These are phyloP conservation scores for Calonectria henricotiae DNA, from an alignment of 2,329 filamentous ascomycete species.

Conservation along the genomic window DNA sequence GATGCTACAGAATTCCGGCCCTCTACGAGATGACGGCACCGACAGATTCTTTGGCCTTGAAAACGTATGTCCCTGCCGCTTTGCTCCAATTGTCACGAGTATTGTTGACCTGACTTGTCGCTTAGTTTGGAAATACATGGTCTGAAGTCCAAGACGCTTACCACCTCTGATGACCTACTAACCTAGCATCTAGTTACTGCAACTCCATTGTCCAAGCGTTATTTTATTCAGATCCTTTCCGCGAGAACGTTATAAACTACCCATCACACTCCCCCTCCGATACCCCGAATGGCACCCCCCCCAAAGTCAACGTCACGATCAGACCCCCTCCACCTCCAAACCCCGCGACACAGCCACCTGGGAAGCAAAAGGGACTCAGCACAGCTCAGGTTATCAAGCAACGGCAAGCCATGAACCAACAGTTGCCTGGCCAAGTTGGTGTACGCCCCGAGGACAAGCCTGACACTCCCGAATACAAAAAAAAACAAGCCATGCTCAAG, in stretches of 20 bases:
- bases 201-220: conserved; percentile 98
- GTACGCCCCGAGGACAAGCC: conserved; percentile 89
- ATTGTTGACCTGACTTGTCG: conserved; percentile 56
- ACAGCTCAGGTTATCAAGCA: conserved; percentile 73
- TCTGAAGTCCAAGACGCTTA: conserved; percentile 63
- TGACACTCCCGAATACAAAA: conserved; percentile 97
- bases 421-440: conserved; percentile 70
- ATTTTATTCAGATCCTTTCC: conserved; percentile 95
- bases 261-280: conserved; percentile 81
- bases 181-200: conserved; percentile 80
- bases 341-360: conserved; percentile 55
- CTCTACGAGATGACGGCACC: conserved; percentile 88
- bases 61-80: conserved; percentile 78
- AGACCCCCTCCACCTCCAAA: conserved; percentile 71
- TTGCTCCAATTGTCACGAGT: conserved; percentile 26
- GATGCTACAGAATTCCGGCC: conserved; percentile 86
- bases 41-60: conserved; percentile 99
- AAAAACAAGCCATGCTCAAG: conserved; percentile 92
- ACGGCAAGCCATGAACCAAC: conserved; percentile 70
- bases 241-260: conserved; percentile 94
- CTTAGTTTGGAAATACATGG: conserved; percentile 97
- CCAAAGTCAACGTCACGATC: conserved; percentile 75
- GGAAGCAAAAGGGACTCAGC: conserved; percentile 69
- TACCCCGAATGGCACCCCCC: conserved; percentile 73
- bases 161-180: conserved; percentile 37